phyloP scores from a whole-genome alignment of 1,139 yeast genomes.

The Yamadazyma membranifaciens region DNA sequence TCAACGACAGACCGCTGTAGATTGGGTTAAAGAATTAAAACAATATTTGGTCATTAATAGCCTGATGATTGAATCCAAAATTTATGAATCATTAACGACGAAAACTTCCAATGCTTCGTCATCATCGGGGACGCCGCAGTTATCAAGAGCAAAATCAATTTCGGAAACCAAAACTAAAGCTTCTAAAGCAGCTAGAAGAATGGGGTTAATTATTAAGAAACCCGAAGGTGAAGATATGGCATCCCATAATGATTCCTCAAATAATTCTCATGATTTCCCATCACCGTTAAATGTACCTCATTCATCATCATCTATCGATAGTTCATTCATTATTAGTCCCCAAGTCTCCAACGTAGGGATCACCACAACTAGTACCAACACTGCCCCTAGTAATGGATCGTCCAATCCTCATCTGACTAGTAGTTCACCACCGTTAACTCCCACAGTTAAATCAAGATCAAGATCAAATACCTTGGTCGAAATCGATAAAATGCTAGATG shows the following conservation, averaged over 20 bases:
- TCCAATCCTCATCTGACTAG: constrained; percentile 1
- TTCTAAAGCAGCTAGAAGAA: constrained; percentile 56
- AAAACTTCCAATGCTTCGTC: constrained; percentile 8
- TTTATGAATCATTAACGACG: constrained; percentile 2
- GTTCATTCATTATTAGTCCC: constrained; percentile 19
- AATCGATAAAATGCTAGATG: constrained; percentile 39
- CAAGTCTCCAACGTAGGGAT: constrained; percentile 18
- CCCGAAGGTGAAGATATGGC: constrained; percentile 22
- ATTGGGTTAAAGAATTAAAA: constrained; percentile 57
- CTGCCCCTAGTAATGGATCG: background rate
- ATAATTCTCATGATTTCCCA: constrained; percentile 11
- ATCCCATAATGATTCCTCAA: constrained; percentile 1
- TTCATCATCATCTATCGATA: constrained; percentile 28
- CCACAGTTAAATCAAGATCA: constrained; percentile 21
- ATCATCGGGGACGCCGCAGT: constrained; percentile 17
- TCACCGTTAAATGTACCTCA: constrained; percentile 16
- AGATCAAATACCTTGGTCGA: constrained; percentile 42
- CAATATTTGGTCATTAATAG: constrained; percentile 35
- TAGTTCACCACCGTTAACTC: constrained; percentile 19
- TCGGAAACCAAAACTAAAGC: constrained; percentile 62
- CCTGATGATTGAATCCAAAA: constrained; percentile 21
- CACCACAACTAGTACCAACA: constrained; percentile 13
- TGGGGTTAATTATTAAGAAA: constrained; percentile 64
- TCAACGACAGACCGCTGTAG: constrained; percentile 43
- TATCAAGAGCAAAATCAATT: constrained; percentile 50